Conservation (phyloP, 768 basidiomycete species). For the Dacryopinax primogenitus region DNA sequence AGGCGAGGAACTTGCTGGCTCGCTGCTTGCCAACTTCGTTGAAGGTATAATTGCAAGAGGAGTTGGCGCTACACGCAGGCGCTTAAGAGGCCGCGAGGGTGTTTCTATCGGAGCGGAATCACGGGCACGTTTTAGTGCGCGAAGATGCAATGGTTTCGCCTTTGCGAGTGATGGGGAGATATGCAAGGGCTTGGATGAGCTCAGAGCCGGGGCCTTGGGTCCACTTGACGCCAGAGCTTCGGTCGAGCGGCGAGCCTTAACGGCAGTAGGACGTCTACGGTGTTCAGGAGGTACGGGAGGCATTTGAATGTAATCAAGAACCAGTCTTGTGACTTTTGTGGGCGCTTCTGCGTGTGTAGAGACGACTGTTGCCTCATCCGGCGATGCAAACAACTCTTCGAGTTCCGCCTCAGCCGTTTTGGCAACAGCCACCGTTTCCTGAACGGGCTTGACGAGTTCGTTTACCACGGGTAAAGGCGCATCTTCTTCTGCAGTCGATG, state of each 20-base stretch:
- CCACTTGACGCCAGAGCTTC: neutral
- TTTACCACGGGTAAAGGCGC: too few relatives aligned
- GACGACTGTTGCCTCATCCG: neutral
- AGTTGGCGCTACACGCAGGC: neutral
- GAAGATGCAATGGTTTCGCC: neutral
- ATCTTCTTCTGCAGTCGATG: too few relatives aligned
- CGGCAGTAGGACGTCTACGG: neutral
- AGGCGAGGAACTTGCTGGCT: neutral
- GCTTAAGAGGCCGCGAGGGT: neutral
- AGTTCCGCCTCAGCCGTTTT: too few relatives aligned
- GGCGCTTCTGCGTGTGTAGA: neutral
- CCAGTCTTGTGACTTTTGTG: neutral
- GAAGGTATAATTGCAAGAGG: neutral
- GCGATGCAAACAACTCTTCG: neutral
- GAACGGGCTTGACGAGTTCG: too few relatives aligned
- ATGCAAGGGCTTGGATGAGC: neutral
- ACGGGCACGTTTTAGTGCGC: neutral
- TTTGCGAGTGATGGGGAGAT: neutral
- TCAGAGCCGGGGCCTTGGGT: neutral
- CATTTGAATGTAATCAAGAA: neutral
- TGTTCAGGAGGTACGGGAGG: neutral
- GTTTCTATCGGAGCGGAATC: neutral
- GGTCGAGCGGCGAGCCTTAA: neutral
- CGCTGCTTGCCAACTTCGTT: neutral
- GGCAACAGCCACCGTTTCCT: too few relatives aligned